Percentiles rank a stretch among this genome's conserved stretches.
Conservation (phyloP, 2,329 filamentous ascomycete species). For the Alternaria brassicicola region DNA sequence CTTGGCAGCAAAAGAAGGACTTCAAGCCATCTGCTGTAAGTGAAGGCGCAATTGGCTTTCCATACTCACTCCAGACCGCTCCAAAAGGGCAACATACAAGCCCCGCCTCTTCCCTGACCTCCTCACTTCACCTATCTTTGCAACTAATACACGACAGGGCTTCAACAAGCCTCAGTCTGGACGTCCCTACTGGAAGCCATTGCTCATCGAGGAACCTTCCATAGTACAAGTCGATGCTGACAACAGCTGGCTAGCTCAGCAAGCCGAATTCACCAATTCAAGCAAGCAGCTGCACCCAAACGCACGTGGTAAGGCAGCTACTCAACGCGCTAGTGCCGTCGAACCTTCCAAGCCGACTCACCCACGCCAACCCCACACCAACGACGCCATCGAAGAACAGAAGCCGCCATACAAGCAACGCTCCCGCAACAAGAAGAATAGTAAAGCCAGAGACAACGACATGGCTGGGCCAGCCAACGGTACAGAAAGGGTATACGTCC, state of each 20-base stretch:
- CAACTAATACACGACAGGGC: constrained; percentile 18
- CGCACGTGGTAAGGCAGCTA: constrained; percentile 7
- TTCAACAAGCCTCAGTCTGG: background rate
- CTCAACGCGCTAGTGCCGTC: background rate
- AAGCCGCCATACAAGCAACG: background rate
- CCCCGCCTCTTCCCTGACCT: background rate
- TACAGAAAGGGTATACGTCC: constrained; percentile 22
- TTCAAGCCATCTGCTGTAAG: constrained; percentile 18
- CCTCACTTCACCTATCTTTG: background rate
- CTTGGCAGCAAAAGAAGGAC: constrained; percentile 29
- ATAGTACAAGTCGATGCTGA: background rate
- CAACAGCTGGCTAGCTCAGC: constrained; percentile 6
- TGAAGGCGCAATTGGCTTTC: constrained; percentile 6
- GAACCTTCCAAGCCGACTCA: constrained; percentile 2
- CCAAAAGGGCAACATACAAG: background rate
- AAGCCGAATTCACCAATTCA: constrained; percentile 1
- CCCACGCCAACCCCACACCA: background rate
- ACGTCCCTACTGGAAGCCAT: constrained; percentile 6
- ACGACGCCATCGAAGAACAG: background rate
- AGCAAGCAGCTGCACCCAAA: background rate
- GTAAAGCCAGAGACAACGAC: background rate
- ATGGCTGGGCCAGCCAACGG: constrained; percentile 10
- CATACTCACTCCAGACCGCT: constrained; percentile 1
- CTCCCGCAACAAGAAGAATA: constrained; percentile 5
- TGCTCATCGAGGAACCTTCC: background rate